Evolutionary conservation across 768 basidiomycete genomes (phyloP), one percentile per base, ranked within the genome.

Genomic region (Grammothele lineata): DNA sequence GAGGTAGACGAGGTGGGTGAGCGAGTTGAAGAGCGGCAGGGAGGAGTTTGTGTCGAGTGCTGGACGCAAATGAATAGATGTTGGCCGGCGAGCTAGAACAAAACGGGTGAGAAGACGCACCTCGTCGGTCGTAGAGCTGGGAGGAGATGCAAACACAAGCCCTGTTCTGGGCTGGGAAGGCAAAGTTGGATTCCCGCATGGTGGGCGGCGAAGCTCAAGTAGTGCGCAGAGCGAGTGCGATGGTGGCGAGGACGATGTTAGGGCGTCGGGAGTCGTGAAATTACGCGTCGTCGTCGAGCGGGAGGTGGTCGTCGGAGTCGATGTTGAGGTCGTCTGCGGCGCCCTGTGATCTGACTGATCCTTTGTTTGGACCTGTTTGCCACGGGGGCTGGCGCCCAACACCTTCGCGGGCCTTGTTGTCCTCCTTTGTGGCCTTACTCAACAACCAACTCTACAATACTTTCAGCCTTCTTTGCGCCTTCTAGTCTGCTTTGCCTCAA

Each of bases 121-220:
- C 94, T 76, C 95, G 70, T 58, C 95, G 74, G 70, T 98, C 94
- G 60, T 98, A 97, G 5, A 97, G 77, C 69, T 94, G 87, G 2
- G 92, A 87, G 5, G 92, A 89, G 50, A 98, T 96, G 57, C 89
- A 92, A 38, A 97, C 89, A 60, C 86, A 91, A 5, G 94, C 94
- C 71, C 92, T 83, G 71, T 94, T 94, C 75, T 94, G 92, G 37
- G 83, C 82, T 15, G 93, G 91, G 72, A 94, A 95, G 17, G 85
- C 85, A 70, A 92, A 94, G 76, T 94, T 96, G 58, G 88, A 87
- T 66, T 96, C 93, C 55, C 94, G 82, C 94, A 96, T 96, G 50
- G 37, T 38, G 46, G 39, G 19, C 38, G 48, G 22, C 24, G 43
- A 40, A 41, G 32, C 21, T 22, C 30, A 36, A 19, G 45, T 44